Conservation (phyloP, 768 basidiomycete species). For the Tricholoma saponaceum region DNA sequence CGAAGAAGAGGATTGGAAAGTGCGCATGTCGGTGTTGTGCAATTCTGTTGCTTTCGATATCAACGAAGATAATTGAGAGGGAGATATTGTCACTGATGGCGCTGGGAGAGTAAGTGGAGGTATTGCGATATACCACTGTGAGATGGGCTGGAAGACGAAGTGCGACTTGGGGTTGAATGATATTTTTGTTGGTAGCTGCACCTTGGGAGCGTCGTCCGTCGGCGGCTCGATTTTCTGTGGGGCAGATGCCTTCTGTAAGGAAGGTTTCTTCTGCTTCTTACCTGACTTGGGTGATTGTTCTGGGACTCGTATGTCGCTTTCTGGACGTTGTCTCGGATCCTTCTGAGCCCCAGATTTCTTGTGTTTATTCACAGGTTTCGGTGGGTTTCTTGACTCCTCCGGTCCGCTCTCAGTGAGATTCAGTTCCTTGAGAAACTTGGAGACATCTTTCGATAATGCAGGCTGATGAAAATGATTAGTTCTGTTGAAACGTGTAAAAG, state of each 20-base stretch:
- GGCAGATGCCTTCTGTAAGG: constrained; percentile 2
- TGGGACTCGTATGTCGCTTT: neutral
- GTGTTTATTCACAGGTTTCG: constrained; percentile 14
- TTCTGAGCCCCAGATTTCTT: constrained; percentile 9
- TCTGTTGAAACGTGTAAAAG: neutral
- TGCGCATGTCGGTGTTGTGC: constrained; percentile 37
- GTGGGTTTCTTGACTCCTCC: constrained; percentile 10
- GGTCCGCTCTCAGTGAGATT: constrained; percentile 20
- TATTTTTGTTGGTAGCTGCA: constrained; percentile 29
- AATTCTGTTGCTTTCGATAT: constrained; percentile 44
- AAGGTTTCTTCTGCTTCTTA: constrained; percentile 17
- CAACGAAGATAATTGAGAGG: constrained; percentile 42
- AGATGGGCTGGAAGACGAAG: constrained; percentile 34
- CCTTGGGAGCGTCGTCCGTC: constrained; percentile 4
- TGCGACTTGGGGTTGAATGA: constrained; percentile 32
- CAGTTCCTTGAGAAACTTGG: constrained; percentile 41
- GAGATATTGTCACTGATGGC: constrained; percentile 24
- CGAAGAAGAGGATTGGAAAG: constrained; percentile 49
- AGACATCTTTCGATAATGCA: constrained; percentile 39
- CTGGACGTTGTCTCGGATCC: neutral
- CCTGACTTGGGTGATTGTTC: constrained; percentile 7
- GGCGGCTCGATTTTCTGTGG: constrained; percentile 5
- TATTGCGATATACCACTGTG: constrained; percentile 55
- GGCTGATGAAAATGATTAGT: constrained; percentile 25
- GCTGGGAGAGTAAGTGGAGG: constrained; percentile 33